Evolutionary conservation across 305 asterid species (phyloP), one percentile per base, ranked within the genome.

Genomic region (Fraxinus greggii): DNA sequence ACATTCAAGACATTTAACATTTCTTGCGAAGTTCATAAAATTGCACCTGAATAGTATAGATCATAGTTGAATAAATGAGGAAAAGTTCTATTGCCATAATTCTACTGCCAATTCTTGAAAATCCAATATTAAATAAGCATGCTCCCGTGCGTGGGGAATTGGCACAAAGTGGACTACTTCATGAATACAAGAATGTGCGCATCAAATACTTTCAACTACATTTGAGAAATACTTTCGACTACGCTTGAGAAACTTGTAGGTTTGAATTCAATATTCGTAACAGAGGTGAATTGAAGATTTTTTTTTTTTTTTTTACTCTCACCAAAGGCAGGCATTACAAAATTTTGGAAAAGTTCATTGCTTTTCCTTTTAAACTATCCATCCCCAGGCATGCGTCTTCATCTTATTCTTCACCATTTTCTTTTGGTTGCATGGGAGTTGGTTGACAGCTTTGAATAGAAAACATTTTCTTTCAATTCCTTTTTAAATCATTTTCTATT

Each of bases 1-100:
- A 83, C 99, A 96, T 89, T 93, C 98, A 32, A 93, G 97, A 88
- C 99, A 96, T 84, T 90, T 87, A 69, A 81, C 61, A 74, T 96
- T 96, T 90, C 91, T 94, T 23, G 98, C 99, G 48, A 94, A 96
- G 91, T 96, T 96, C 98, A 96, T 96, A 82, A 94, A 94, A 80
- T 86, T 87, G 87, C 99, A 96, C 93, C 99, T 96, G 93, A 83
- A 85, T 84, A 84, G 83, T 51, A 84, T 7, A 56, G 51, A 78
- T 76, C 42, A 78, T 76, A 59, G 33, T 24, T 24, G 40, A 83
- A 79, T 72, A 72, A 38, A 26, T 9, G 40, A 84, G 45, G 76
- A 19, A 74, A 29, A 5, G 63, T 54, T 45, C 75, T 12, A 10
- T n/a, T 32, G 65, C 72, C 67, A 76, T 24, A 76, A 29, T 24